Evolutionary conservation across 2,329 filamentous ascomycete species (phyloP).

Genomic region (Coniochaeta ligniaria): DNA sequence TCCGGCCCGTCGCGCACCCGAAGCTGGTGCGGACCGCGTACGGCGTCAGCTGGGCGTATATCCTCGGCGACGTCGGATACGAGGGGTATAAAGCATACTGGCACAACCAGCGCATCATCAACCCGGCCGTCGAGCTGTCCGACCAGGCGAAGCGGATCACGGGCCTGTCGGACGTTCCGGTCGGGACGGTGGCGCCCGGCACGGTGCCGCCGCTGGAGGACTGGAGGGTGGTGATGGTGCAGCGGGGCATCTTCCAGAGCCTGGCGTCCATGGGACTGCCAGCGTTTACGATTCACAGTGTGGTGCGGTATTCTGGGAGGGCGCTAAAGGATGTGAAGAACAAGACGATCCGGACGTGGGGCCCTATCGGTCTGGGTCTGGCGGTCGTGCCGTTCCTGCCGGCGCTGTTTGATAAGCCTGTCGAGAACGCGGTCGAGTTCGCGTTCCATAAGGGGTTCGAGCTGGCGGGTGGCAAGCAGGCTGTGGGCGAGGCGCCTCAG

Average conservation of each 20-base stretch:
- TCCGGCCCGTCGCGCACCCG: conserved; percentile 86
- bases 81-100: conserved; percentile 95
- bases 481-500: conserved; percentile 46
- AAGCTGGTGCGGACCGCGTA: conserved; percentile 77
- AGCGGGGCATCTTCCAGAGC: conserved; percentile 84
- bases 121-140: conserved; percentile 56
- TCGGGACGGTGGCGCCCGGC: conserved; percentile 22
- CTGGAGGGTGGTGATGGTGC: conserved; percentile 83
- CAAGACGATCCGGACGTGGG: conserved; percentile 70
- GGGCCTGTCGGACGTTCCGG: conserved; percentile 27
- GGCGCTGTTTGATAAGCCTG: conserved; percentile 80
- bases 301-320: conserved; percentile 80
- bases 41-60: conserved; percentile 85
- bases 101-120: conserved; percentile 69
- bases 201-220: conserved; percentile 71
- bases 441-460: conserved; percentile 77
- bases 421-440: conserved; percentile 89
- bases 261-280: conserved; percentile 91
- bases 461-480: conserved; percentile 55
- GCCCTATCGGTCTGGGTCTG: conserved; percentile 78
- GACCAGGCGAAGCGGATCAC: conserved; percentile 39
- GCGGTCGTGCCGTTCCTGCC: conserved; percentile 77
- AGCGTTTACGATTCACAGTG: conserved; percentile 87
- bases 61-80: conserved; percentile 81
- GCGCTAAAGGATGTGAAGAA: conserved; percentile 83